Evolutionary conservation across 495 filamentous ascomycete genomes (phyloP).

Genomic region (Talaromyces thailandensis): DNA sequence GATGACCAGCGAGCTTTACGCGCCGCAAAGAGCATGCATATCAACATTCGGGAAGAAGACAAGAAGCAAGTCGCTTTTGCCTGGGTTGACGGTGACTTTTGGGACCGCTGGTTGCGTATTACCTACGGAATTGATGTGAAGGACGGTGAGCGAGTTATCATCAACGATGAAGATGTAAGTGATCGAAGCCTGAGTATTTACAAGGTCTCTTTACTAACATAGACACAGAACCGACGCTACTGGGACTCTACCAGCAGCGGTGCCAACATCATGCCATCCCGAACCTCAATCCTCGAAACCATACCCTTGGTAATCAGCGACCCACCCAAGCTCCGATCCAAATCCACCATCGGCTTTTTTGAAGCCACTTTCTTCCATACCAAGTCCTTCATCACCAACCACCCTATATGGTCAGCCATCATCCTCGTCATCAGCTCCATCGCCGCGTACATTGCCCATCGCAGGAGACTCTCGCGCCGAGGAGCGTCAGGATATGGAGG

Average conservation of each 20-base stretch:
- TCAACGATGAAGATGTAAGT: conserved; percentile 96
- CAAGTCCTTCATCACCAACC: conserved; percentile 53
- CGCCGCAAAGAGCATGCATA: conserved; percentile 82
- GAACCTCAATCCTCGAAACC: conserved; percentile 92
- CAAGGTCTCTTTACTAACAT: neutral
- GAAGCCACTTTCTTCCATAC: conserved; percentile 74
- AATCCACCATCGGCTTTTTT: conserved; percentile 71
- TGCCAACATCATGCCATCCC: conserved; percentile 76
- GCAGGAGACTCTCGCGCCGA: conserved; percentile 24
- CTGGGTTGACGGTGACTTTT: conserved; percentile 97
- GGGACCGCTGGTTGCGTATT: conserved; percentile 91
- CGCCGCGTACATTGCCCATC: conserved; percentile 20
- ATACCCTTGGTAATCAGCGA: conserved; percentile 65
- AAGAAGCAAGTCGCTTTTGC: conserved; percentile 89
- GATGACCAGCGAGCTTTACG: conserved; percentile 81
- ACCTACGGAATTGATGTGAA: conserved; percentile 85
- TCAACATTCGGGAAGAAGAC: conserved; percentile 78
- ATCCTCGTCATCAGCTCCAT: conserved; percentile 40
- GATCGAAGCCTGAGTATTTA: neutral
- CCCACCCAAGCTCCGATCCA: conserved; percentile 76
- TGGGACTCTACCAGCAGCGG: conserved; percentile 91
- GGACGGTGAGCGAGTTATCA: conserved; percentile 84
- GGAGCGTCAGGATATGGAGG: conserved; percentile 21
- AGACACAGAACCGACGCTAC: conserved; percentile 69
- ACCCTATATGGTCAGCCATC: conserved; percentile 63